phyloP scores from a whole-genome alignment of 805 yeast species.

The Huiozyma naganishii region DNA sequence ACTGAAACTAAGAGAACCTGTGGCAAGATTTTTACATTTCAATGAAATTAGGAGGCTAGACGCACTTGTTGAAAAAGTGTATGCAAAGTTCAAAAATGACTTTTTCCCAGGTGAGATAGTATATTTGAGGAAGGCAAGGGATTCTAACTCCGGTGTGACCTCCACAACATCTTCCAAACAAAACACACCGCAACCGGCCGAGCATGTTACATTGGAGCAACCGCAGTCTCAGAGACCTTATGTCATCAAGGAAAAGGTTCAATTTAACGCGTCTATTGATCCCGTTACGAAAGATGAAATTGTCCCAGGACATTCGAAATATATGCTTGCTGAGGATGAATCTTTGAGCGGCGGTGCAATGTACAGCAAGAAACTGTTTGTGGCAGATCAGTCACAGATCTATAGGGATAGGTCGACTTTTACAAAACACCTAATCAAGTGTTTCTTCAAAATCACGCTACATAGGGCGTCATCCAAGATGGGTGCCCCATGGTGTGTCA shows the following conservation, averaged over 20 bases:
- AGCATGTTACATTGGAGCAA: slow-evolving; percentile 2
- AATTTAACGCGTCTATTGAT: slow-evolving; percentile 43
- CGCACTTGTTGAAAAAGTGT: slow-evolving; percentile 78
- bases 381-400: slow-evolving; percentile 63
- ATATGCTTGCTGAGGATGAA: slow-evolving; percentile 50
- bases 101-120: slow-evolving; percentile 89
- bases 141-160: slow-evolving; percentile 3
- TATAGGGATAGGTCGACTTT: slow-evolving; percentile 76
- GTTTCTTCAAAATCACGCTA: slow-evolving; percentile 64
- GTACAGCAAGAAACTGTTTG: slow-evolving; percentile 38
- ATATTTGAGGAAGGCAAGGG: slow-evolving; percentile 34
- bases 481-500: slow-evolving; percentile 96
- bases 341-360: not conserved
- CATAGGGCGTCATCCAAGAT: slow-evolving; percentile 67
- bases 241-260: slow-evolving; percentile 74
- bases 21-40: slow-evolving; percentile 75
- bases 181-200: slow-evolving; percentile 15
- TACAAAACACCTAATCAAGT: slow-evolving; percentile 81
- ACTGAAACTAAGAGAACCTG: slow-evolving; percentile 83
- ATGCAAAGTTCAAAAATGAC: slow-evolving; percentile 62
- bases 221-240: slow-evolving; percentile 29
- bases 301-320: slow-evolving; percentile 50
- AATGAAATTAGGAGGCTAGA: slow-evolving; percentile 75
- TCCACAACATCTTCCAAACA: slow-evolving; percentile 10
- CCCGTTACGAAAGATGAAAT: slow-evolving; percentile 27